Conservation (phyloP, 2,329 filamentous ascomycete species). For the Aspergillus neotritici region DNA sequence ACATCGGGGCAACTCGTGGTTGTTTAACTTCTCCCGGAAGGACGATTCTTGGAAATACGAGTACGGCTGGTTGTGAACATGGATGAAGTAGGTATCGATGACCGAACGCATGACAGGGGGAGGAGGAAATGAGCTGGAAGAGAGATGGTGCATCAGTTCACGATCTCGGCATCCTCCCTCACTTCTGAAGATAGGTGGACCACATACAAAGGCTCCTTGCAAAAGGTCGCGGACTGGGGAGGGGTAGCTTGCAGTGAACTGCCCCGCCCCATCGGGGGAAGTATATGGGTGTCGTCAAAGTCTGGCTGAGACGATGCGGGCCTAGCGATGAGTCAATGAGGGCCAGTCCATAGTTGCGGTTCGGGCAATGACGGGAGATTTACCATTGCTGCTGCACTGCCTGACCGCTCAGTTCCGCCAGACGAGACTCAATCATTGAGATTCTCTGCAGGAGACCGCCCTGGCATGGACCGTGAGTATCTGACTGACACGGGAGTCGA, state of each 20-base stretch:
- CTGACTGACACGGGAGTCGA: too few relatives aligned
- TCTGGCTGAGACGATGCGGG: too few relatives aligned
- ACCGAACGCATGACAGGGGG: constrained; percentile 13
- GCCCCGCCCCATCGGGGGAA: too few relatives aligned
- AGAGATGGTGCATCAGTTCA: too few relatives aligned
- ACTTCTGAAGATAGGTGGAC: too few relatives aligned
- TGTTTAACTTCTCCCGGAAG: constrained; percentile 26
- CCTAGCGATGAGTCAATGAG: not conserved
- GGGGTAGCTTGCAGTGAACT: too few relatives aligned
- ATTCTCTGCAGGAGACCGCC: constrained; percentile 16
- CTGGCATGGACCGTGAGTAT: not conserved
- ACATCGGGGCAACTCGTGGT: constrained; percentile 22
- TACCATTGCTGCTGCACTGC: not conserved
- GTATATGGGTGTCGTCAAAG: too few relatives aligned
- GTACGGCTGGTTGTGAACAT: constrained; percentile 37
- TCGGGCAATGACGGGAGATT: too few relatives aligned
- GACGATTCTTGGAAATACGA: constrained; percentile 32
- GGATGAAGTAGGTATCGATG: constrained; percentile 28
- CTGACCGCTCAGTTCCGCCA: constrained; percentile 17
- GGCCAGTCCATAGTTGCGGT: too few relatives aligned
- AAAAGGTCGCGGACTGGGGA: too few relatives aligned
- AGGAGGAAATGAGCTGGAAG: constrained; percentile 7
- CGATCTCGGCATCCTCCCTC: too few relatives aligned
- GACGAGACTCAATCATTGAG: constrained; percentile 18
- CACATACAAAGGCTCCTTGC: too few relatives aligned